Conservation (phyloP, 2,329 filamentous ascomycete genomes). For the Dendrostoma leiphaemia region DNA sequence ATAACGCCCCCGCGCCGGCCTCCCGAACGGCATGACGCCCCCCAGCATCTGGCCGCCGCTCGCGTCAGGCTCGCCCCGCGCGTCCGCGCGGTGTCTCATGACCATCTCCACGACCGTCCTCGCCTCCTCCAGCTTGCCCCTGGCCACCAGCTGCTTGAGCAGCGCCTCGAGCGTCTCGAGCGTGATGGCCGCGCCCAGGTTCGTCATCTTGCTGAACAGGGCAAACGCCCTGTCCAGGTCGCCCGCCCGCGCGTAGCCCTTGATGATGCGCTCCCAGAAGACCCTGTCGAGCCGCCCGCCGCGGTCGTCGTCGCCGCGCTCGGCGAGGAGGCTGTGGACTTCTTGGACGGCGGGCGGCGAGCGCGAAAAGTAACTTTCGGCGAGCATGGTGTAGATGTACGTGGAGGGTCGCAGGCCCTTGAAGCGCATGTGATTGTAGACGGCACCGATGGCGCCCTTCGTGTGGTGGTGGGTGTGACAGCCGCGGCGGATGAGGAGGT, state of each 20-base stretch:
- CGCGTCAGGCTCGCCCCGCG: slow-evolving; percentile 15
- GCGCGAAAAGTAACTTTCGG: slow-evolving; percentile 63
- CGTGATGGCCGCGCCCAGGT: slow-evolving; percentile 38
- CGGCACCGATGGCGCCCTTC: slow-evolving; percentile 48
- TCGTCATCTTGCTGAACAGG: slow-evolving; percentile 45
- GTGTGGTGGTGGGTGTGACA: slow-evolving; percentile 19
- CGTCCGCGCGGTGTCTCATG: slow-evolving; percentile 24
- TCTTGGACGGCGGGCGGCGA: slow-evolving; percentile 57
- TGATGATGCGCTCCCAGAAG: slow-evolving; percentile 70
- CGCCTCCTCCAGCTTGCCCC: slow-evolving; percentile 23
- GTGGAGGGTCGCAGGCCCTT: slow-evolving; percentile 52
- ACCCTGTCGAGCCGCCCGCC: slow-evolving; percentile 48
- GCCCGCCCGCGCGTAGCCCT: slow-evolving; percentile 59
- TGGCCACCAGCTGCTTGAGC: slow-evolving; percentile 30
- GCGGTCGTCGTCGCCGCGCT: slow-evolving; percentile 45
- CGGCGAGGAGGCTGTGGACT: slow-evolving; percentile 59
- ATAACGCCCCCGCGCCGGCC: slow-evolving; percentile 28
- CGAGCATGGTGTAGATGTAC: slow-evolving; percentile 73
- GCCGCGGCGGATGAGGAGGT: slow-evolving; percentile 52
- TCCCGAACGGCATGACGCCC: background rate
- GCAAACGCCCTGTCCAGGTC: slow-evolving; percentile 48
- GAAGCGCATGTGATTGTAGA: slow-evolving; percentile 61
- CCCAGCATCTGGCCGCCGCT: background rate
- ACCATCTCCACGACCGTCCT: slow-evolving; percentile 25
- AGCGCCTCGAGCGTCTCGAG: slow-evolving; percentile 43